Conservation (phyloP, 2,329 filamentous ascomycete species). For the Scedosporium boydii region DNA sequence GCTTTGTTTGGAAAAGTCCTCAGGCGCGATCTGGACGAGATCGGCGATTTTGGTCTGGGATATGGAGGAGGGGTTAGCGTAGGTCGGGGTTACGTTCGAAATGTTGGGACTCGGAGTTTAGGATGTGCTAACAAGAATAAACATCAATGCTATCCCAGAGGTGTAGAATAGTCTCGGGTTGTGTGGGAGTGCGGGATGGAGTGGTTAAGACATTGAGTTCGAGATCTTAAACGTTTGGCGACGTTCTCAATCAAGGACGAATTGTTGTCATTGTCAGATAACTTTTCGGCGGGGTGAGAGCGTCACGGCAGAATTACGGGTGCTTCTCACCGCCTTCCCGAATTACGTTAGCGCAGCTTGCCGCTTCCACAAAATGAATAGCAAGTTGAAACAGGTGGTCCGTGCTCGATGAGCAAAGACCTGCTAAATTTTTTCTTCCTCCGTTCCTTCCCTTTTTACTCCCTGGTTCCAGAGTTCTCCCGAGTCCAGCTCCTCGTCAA, state of each 20-base stretch:
- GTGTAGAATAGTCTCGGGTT: neutral
- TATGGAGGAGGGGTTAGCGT: conserved; percentile 4
- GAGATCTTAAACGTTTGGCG: neutral
- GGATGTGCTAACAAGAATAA: conserved; percentile 35
- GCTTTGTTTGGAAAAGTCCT: conserved; percentile 78
- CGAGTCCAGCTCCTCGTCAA: neutral
- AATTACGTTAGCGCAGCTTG: neutral
- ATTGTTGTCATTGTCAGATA: neutral
- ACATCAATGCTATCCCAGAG: conserved; percentile 26
- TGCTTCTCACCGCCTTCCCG: neutral
- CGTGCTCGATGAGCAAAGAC: neutral
- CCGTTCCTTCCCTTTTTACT: neutral
- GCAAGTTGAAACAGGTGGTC: neutral
- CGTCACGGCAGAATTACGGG: neutral
- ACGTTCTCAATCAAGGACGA: neutral
- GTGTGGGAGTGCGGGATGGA: neutral
- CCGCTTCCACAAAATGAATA: neutral
- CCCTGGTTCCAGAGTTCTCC: neutral
- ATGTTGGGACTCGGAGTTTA: neutral
- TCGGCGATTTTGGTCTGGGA: conserved; percentile 82
- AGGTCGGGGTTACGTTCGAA: no score
- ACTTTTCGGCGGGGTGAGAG: conserved; percentile 2
- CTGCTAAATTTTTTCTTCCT: neutral
- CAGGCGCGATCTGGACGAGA: conserved; percentile 82
- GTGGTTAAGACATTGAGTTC: neutral